Conservation (phyloP, 495 filamentous ascomycete genomes). For the Sphaerosporella brunnea region DNA sequence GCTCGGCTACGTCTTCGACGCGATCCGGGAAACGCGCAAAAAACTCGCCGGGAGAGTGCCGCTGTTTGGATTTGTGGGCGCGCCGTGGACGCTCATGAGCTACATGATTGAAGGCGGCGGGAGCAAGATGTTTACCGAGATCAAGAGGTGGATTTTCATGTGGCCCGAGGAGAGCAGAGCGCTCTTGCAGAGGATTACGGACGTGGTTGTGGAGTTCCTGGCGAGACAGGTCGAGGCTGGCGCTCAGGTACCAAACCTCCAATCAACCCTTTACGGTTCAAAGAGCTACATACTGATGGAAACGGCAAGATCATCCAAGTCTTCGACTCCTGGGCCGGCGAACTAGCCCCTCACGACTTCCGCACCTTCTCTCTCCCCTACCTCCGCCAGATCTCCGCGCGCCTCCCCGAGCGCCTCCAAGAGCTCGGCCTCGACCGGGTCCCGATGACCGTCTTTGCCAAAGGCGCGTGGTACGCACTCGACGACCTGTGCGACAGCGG, state of each 20-base stretch:
- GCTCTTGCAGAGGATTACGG: conserved; percentile 74
- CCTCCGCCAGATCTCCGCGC: conserved; percentile 59
- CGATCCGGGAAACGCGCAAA: conserved; percentile 74
- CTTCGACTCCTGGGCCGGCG: conserved; percentile 97
- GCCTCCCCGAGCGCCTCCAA: conserved; percentile 51
- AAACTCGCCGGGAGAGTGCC: conserved; percentile 76
- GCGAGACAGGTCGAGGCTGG: conserved; percentile 82
- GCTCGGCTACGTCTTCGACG: conserved; percentile 85
- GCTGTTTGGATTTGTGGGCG: conserved; percentile 91
- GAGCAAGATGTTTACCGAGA: conserved; percentile 75
- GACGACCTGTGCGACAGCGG: conserved; percentile 72
- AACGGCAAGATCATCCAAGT: conserved; percentile 62
- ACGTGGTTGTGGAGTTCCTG: conserved; percentile 83
- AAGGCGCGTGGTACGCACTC: conserved; percentile 93
- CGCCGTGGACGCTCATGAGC: conserved; percentile 88
- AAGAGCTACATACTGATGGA: conserved; percentile 1
- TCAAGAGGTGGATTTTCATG: conserved; percentile 90
- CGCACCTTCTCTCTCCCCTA: conserved; percentile 71
- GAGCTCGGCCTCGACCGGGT: conserved; percentile 61
- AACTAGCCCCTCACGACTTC: conserved; percentile 71
- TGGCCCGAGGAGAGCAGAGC: conserved; percentile 62
- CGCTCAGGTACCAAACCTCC: conserved; percentile 40
- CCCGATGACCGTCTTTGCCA: conserved; percentile 99
- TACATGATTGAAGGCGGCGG: conserved; percentile 99
- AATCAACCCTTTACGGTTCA: background rate